These are phyloP conservation scores for Trypanosoma scelopori DNA, from an alignment of 208 protist genomes.

Conservation along the genomic window DNA sequence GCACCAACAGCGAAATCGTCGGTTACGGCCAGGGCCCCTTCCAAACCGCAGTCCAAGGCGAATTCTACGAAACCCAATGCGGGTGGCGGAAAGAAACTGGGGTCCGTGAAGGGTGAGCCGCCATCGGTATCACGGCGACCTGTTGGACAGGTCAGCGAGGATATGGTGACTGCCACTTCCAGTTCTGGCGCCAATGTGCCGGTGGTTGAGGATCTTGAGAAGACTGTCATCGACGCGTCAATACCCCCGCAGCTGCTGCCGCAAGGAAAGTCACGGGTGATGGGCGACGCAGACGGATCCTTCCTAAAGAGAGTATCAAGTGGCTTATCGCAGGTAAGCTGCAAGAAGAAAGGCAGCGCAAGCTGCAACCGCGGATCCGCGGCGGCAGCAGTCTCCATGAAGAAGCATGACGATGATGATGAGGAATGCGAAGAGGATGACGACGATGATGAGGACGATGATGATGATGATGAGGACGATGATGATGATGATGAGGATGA, in stretches of 20 bases:
- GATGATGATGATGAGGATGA: conserved; percentile 17
- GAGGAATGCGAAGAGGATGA: conserved; percentile 17
- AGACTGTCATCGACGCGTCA: not conserved
- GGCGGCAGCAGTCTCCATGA: conserved; percentile 22
- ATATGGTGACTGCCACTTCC: not conserved
- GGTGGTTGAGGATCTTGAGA: conserved; percentile 18
- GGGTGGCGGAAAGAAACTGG: not conserved
- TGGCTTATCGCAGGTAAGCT: no score
- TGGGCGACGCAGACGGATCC: no score
- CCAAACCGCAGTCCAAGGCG: not conserved
- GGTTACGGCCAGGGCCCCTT: not conserved
- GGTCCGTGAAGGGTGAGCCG: not conserved
- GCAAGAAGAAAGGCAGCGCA: no score
- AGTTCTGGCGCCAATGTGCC: not conserved
- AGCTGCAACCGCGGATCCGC: no score
- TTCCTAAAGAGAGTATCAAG: no score
- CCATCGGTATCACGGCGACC: not conserved
- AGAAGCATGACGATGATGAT: conserved; percentile 16
- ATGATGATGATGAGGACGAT: conserved; percentile 11
- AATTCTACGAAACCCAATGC: not conserved
- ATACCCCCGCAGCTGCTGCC: not conserved
- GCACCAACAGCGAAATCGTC: not conserved
- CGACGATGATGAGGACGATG: conserved; percentile 22
- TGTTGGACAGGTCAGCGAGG: not conserved
- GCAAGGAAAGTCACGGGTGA: no score